Evolutionary conservation across 495 filamentous ascomycete species (phyloP).

Genomic region (Talaromyces adpressus): DNA sequence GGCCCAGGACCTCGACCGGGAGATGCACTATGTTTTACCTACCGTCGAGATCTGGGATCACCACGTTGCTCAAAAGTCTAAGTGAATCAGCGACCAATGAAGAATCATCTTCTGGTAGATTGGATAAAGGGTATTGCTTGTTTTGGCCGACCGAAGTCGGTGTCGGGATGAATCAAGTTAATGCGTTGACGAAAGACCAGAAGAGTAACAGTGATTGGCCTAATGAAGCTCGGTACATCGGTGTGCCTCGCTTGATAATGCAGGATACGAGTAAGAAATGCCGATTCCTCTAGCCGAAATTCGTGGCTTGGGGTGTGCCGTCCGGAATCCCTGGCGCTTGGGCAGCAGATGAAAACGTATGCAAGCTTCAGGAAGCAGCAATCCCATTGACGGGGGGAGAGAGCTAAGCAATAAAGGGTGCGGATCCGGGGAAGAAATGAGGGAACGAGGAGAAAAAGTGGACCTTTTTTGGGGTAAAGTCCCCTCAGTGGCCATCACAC

Average conservation of each 20-base stretch:
- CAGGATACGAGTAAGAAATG: background rate
- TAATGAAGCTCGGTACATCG: background rate
- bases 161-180: background rate
- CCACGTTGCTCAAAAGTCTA: background rate
- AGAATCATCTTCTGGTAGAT: background rate
- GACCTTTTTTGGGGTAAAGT: background rate
- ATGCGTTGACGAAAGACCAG: background rate
- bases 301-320: background rate
- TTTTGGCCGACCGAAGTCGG: background rate
- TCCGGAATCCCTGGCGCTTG: background rate
- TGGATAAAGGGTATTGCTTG: background rate
- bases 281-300: background rate
- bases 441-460: conserved; percentile 4
- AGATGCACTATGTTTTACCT: background rate
- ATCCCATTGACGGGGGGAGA: background rate
- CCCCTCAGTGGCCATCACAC: background rate
- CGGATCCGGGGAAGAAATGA: conserved; percentile 18
- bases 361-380: background rate
- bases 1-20: background rate
- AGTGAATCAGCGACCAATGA: background rate
- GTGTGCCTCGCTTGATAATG: background rate
- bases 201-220: background rate
- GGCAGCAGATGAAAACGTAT: background rate
- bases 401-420: background rate
- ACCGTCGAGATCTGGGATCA: background rate